Evolutionary conservation across 2,329 filamentous ascomycete species (phyloP).

Genomic region (Amauroascus niger): DNA sequence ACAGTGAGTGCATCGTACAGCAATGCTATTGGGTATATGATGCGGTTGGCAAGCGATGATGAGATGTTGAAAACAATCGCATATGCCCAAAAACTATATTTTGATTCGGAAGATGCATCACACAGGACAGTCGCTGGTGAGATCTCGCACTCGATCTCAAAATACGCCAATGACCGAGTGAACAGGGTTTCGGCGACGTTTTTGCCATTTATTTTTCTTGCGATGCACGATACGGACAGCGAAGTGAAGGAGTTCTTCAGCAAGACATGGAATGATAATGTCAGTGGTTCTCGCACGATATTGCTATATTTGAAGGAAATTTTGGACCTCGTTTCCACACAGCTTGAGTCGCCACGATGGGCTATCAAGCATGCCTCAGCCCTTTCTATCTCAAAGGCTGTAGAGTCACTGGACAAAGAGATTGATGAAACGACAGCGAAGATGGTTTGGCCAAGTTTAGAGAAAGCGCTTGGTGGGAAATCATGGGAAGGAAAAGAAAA

Average conservation of each 20-base stretch:
- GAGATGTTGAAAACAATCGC: slow-evolving; percentile 46
- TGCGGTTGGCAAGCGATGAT: slow-evolving; percentile 54
- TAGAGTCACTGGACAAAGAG: slow-evolving; percentile 26
- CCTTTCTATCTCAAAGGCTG: slow-evolving; percentile 64
- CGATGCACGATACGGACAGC: slow-evolving; percentile 72
- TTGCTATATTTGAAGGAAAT: slow-evolving; percentile 80
- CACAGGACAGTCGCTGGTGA: slow-evolving; percentile 69
- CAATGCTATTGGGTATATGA: slow-evolving; percentile 72
- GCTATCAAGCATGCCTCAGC: slow-evolving; percentile 80
- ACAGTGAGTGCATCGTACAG: slow-evolving; percentile 87
- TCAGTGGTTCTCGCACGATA: slow-evolving; percentile 72
- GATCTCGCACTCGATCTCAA: slow-evolving; percentile 71
- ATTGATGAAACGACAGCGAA: neutral
- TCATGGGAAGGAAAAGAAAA: slow-evolving; percentile 89
- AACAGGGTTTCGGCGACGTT: slow-evolving; percentile 62
- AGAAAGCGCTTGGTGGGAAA: slow-evolving; percentile 74
- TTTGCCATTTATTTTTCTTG: slow-evolving; percentile 80
- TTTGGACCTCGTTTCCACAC: slow-evolving; percentile 53
- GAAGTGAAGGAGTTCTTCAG: slow-evolving; percentile 70
- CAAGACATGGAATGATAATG: slow-evolving; percentile 83
- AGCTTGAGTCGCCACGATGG: slow-evolving; percentile 77
- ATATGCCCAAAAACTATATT: slow-evolving; percentile 61
- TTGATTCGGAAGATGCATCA: slow-evolving; percentile 66
- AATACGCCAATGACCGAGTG: slow-evolving; percentile 82
- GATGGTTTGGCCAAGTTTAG: slow-evolving; percentile 73